A percentile compares a stretch with the other conserved stretches of the same genome.
phyloP scores from a whole-genome alignment of 768 basidiomycete species.

The Polyporus arcularius region DNA sequence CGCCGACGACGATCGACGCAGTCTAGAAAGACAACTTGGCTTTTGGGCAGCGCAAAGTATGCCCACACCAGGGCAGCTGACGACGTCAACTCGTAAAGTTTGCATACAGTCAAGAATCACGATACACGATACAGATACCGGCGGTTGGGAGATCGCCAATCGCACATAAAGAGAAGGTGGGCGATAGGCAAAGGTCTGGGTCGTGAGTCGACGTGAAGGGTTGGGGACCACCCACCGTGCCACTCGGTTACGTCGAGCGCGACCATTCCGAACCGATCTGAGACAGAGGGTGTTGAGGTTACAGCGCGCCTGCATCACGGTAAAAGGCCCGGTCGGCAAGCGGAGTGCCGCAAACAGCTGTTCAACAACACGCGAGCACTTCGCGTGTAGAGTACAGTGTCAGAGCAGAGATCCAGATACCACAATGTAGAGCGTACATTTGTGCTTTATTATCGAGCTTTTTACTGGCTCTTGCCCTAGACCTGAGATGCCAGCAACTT shows the following conservation, averaged over 20 bases:
- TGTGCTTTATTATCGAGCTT: not conserved
- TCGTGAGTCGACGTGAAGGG: not conserved
- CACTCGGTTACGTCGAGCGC: not conserved
- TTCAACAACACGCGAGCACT: not conserved
- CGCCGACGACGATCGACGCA: not conserved
- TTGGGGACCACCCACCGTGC: not conserved
- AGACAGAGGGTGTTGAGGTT: not conserved
- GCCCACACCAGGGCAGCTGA: not conserved
- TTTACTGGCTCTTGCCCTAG: not conserved
- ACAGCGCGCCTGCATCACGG: not conserved
- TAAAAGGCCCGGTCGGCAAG: not conserved
- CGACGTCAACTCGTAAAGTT: not conserved
- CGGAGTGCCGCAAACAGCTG: not conserved
- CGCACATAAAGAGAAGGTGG: not conserved
- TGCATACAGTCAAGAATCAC: not conserved
- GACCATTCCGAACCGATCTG: not conserved
- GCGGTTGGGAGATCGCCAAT: not conserved
- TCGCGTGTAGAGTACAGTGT: not conserved
- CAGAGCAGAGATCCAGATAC: not conserved
- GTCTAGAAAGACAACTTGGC: not conserved
- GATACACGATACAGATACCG: not conserved
- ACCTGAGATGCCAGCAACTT: not conserved
- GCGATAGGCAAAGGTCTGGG: not conserved
- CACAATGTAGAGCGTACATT: not conserved
- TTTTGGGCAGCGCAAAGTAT: not conserved